A percentile compares a stretch with the other conserved stretches of the same genome.
phyloP scores from a whole-genome alignment of 1,139 yeast genomes.

The Yamadazyma mexicana region DNA sequence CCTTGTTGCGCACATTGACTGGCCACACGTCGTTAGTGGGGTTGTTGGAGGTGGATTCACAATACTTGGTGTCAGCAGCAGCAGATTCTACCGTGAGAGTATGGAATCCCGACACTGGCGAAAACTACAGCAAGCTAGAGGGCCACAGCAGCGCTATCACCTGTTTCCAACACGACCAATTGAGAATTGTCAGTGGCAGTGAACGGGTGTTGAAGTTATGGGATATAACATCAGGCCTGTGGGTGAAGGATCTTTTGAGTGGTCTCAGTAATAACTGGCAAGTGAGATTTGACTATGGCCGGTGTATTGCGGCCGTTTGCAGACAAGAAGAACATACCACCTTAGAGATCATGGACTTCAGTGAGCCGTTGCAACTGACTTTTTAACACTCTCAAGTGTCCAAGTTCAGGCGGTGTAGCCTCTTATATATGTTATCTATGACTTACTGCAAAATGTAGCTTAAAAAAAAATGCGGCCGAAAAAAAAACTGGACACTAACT shows the following conservation, averaged over 20 bases:
- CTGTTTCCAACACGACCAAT: conserved; percentile 88
- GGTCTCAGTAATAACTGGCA: conserved; percentile 92
- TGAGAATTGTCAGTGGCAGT: conserved; percentile 84
- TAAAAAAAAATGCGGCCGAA: neutral
- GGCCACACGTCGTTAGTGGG: conserved; percentile 95
- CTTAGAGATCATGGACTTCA: conserved; percentile 85
- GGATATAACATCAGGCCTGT: conserved; percentile 77
- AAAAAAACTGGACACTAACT: neutral
- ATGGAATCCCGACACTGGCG: conserved; percentile 87
- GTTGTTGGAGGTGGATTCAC: conserved; percentile 71
- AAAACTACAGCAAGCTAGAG: conserved; percentile 64
- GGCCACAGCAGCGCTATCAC: conserved; percentile 91
- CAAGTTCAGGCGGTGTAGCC: no score
- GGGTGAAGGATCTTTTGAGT: conserved; percentile 70
- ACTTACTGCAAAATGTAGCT: no score
- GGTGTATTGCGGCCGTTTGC: conserved; percentile 92
- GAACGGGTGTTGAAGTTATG: conserved; percentile 79
- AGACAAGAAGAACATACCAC: conserved; percentile 55
- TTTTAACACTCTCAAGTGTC: no score
- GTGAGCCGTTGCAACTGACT: conserved; percentile 48
- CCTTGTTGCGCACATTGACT: conserved; percentile 60
- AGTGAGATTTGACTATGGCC: conserved; percentile 77
- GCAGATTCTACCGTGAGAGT: conserved; percentile 90
- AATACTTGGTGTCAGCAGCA: conserved; percentile 89
- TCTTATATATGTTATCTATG: no score